Evolutionary conservation across 2,329 filamentous ascomycete genomes (phyloP).

Genomic region (Knoxdaviesia capensis): DNA sequence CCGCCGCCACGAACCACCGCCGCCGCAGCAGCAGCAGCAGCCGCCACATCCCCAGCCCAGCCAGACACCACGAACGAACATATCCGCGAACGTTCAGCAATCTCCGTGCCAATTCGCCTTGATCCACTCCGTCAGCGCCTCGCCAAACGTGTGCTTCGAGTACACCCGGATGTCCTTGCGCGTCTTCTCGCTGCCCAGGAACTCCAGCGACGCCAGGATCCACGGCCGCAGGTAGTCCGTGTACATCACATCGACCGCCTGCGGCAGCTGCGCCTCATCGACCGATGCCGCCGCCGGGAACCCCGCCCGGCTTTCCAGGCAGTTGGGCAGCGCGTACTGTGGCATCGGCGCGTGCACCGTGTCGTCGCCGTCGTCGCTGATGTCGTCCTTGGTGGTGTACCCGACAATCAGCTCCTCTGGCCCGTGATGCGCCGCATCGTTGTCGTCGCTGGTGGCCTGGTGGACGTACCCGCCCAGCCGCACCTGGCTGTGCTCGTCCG

Average conservation of each 20-base stretch:
- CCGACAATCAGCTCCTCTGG: conserved; percentile 33
- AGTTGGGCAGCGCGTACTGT: conserved; percentile 67
- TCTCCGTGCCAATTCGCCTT: conserved; percentile 33
- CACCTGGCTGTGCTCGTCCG: not conserved
- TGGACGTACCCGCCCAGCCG: not conserved
- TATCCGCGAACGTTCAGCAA: conserved; percentile 14
- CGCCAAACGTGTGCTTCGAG: conserved; percentile 32
- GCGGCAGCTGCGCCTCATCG: conserved; percentile 28
- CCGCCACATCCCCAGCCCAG: no score
- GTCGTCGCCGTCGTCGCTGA: conserved; percentile 72
- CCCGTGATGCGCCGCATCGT: conserved; percentile 2
- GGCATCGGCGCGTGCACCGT: conserved; percentile 58
- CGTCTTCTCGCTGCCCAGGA: conserved; percentile 29
- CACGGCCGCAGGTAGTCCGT: conserved; percentile 79
- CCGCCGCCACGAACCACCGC: no score
- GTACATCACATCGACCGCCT: conserved; percentile 72
- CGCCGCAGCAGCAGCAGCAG: no score
- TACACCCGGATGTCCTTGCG: conserved; percentile 28
- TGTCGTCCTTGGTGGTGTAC: conserved; percentile 79
- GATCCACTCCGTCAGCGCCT: conserved; percentile 36
- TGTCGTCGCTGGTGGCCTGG: conserved; percentile 9
- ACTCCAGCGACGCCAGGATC: conserved; percentile 54
- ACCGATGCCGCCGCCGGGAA: conserved; percentile 24
- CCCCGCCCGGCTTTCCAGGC: conserved; percentile 47
- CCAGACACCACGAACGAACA: no score